Evolutionary conservation across 352 stramenopile genomes (phyloP), one percentile per base, ranked within the genome.

Genomic region (Elongisporangium anandrum): DNA sequence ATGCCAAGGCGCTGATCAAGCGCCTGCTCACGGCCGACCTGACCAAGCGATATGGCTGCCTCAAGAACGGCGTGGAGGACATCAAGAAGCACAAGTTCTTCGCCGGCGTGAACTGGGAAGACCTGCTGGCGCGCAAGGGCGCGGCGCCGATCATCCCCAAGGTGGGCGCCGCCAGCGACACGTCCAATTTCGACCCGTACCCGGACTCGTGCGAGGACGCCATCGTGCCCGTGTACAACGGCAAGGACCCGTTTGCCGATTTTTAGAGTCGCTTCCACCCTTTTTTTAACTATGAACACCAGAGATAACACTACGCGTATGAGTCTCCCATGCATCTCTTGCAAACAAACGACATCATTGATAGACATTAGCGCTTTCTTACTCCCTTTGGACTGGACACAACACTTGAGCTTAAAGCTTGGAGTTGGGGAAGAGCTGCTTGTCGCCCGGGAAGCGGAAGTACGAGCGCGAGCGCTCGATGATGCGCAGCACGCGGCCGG

Each of bases 61-160:
- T 99, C 21, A 98, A 98, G 83, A 94, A 90, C 59, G 96, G 96
- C 8, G 91, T 96, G 3, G 71, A 93, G 41, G 96, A 99, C 68
- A 97, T 99, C 57, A 98, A 98, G 78, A 97, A 96, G 58, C 91
- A 98, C 81, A 98, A 98, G 75, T 99, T 96, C 73, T 98, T 98
- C 65, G 64, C 72, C 19, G 90, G 88, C 39, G 68, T 98, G 38
- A 89, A 96, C 69, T 99, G 91, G 78, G 86, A 97, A 20, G 82
- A 92, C 50, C 68, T 98, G 24, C 58, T 98, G 19, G 78, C 85
- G 61, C 78, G 85, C 68, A 95, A 98, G 68, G 73, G 97, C 10
- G 72, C 88, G 7, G 85, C 94, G 24, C 96, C 95, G 55, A 98
- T 98, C 68, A 93, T 98, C 58, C 95, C 94, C 38, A 81, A 94